Evolutionary conservation across 805 yeast genomes (phyloP).

Genomic region (Yamadazyma phyllophila): DNA sequence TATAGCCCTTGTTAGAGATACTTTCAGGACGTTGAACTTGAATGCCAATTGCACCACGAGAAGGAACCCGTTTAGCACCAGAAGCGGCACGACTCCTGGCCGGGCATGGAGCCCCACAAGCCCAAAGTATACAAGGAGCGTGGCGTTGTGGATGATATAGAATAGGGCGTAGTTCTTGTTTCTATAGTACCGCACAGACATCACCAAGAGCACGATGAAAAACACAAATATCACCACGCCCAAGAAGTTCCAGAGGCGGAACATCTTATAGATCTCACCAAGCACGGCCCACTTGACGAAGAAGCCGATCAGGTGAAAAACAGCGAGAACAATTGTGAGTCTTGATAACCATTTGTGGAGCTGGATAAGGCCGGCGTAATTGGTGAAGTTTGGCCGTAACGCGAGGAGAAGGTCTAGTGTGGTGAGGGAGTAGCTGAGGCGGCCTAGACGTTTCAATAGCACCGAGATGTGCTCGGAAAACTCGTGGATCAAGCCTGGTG

Average conservation of each 20-base stretch:
- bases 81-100: constrained; percentile 50
- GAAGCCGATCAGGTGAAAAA: constrained; percentile 55
- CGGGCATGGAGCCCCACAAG: constrained; percentile 63
- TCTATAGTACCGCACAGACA: constrained; percentile 52
- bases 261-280: constrained; percentile 33
- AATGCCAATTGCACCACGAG: constrained; percentile 36
- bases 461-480: constrained; percentile 17
- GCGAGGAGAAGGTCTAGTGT: constrained; percentile 58
- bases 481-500: constrained; percentile 1
- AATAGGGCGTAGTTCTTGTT: constrained; percentile 49
- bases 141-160: constrained; percentile 54
- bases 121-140: constrained; percentile 44
- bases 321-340: constrained; percentile 43
- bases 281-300: constrained; percentile 46
- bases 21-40: constrained; percentile 21
- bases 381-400: constrained; percentile 47
- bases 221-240: constrained; percentile 48
- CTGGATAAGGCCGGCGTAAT: constrained; percentile 51
- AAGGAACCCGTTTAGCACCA: constrained; percentile 18
- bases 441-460: constrained; percentile 56
- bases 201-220: constrained; percentile 35
- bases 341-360: constrained; percentile 76
- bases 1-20: constrained; percentile 1
- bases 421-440: constrained; percentile 56
- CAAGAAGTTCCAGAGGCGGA: constrained; percentile 42